Percentiles rank a stretch among this genome's conserved stretches.
phyloP scores from a whole-genome alignment of 2,329 filamentous ascomycete genomes.

The Furcasterigmium furcatum region DNA sequence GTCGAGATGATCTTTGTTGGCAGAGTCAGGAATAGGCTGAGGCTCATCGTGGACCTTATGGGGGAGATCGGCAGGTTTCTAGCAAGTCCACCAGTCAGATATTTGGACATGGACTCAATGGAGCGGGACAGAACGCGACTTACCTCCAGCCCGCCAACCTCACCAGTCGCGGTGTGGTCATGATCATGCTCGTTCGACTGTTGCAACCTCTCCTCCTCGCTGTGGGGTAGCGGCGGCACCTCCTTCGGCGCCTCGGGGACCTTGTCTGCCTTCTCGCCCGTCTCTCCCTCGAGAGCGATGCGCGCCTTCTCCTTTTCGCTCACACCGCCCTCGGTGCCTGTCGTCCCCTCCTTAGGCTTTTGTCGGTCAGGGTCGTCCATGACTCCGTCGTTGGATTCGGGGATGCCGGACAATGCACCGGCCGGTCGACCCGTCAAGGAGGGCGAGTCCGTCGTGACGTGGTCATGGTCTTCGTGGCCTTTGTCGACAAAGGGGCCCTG shows the following conservation, averaged over 20 bases:
- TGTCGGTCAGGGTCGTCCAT: constrained; percentile 85
- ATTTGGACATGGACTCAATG: constrained; percentile 5
- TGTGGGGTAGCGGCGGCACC: constrained; percentile 75
- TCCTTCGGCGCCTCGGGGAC: constrained; percentile 83
- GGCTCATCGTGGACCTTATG: constrained; percentile 73
- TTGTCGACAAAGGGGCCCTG: constrained; percentile 70
- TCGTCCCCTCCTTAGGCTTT: constrained; percentile 78
- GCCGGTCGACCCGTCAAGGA: constrained; percentile 44
- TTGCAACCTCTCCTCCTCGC: constrained; percentile 69
- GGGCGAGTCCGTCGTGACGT: constrained; percentile 34
- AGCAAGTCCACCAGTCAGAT: too few relatives aligned
- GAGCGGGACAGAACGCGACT: constrained; percentile 11
- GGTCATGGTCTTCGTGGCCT: constrained; percentile 28
- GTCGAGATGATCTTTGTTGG: constrained; percentile 62
- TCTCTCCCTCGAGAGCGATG: constrained; percentile 63
- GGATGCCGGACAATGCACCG: constrained; percentile 41
- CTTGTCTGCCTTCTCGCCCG: constrained; percentile 65
- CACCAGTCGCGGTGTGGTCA: constrained; percentile 28
- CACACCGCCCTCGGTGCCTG: constrained; percentile 85
- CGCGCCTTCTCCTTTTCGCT: constrained; percentile 80
- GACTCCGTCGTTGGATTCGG: constrained; percentile 71
- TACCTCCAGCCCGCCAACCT: constrained; percentile 57
- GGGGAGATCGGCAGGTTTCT: constrained; percentile 83
- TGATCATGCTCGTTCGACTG: constrained; percentile 39
- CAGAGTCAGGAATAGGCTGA: constrained; percentile 63